Conservation (phyloP, 1,284 basidiomycete genomes). For the Cerrena zonata region DNA sequence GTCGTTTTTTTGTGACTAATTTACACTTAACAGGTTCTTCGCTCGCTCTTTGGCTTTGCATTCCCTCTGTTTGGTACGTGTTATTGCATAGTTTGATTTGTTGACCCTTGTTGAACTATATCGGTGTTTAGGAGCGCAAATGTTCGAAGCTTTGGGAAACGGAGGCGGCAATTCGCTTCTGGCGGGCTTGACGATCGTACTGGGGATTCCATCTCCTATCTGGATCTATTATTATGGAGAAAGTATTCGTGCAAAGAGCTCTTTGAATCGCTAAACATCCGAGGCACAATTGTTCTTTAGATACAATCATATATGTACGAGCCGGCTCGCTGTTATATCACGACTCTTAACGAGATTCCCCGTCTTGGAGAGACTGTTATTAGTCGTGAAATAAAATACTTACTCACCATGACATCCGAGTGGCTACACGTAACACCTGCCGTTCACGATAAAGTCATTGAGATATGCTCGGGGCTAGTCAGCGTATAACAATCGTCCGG, state of each 20-base stretch:
- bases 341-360: no score
- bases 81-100: neutral
- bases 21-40: slow-evolving; percentile 43
- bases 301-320: no score
- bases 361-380: no score
- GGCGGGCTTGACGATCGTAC: slow-evolving; percentile 32
- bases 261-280: slow-evolving; percentile 20
- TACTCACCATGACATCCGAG: no score
- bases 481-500: no score
- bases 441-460: no score
- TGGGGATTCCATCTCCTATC: slow-evolving; percentile 59
- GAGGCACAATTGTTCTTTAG: no score
- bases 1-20: neutral
- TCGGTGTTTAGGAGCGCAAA: slow-evolving; percentile 35
- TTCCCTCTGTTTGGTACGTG: slow-evolving; percentile 60
- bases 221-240: slow-evolving; percentile 58
- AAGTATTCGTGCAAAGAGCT: slow-evolving; percentile 32
- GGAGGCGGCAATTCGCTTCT: slow-evolving; percentile 65
- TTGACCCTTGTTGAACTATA: neutral
- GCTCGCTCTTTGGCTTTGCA: slow-evolving; percentile 64
- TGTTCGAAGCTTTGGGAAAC: slow-evolving; percentile 54
- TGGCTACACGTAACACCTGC: no score
- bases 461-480: no score
- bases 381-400: no score
- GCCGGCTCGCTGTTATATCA: no score